phyloP scores from a whole-genome alignment of 805 yeast species.

The Crinitomyces ghanaensis region DNA sequence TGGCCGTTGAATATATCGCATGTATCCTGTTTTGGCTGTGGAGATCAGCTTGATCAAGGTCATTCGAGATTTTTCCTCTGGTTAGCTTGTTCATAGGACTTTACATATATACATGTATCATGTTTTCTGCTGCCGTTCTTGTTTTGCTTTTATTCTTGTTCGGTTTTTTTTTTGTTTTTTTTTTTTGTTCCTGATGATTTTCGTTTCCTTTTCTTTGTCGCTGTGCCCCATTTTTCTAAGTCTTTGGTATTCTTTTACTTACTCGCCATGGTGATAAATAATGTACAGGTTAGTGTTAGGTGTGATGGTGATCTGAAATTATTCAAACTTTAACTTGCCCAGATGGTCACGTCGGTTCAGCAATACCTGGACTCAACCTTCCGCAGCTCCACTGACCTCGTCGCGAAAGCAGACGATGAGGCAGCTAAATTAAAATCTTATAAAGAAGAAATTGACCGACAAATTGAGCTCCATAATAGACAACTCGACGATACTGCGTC shows the following conservation, averaged over 20 bases:
- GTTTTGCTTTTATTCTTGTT: neutral
- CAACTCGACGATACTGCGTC: neutral
- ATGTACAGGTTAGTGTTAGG: neutral
- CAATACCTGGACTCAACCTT: slow-evolving; percentile 17
- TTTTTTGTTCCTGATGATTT: too few species aligned
- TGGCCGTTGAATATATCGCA: slow-evolving; percentile 68
- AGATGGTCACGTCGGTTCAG: slow-evolving; percentile 7
- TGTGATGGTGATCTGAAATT: neutral
- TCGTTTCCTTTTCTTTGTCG: slow-evolving; percentile 1
- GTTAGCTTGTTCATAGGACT: neutral
- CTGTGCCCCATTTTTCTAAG: neutral
- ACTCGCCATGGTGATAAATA: slow-evolving; percentile 8
- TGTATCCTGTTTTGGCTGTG: slow-evolving; percentile 81
- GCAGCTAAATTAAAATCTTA: slow-evolving; percentile 5
- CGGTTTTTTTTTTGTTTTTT: too few species aligned
- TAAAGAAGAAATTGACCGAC: slow-evolving; percentile 6
- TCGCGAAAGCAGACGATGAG: slow-evolving; percentile 12
- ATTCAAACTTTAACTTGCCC: neutral
- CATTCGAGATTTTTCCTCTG: slow-evolving; percentile 60
- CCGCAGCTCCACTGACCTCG: slow-evolving; percentile 15
- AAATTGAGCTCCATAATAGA: too few species aligned
- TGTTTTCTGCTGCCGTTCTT: neutral
- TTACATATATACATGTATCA: neutral
- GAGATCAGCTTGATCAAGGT: slow-evolving; percentile 80
- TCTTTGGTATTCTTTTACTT: slow-evolving; percentile 3